Percentiles rank a stretch among this genome's conserved stretches.
phyloP scores from a whole-genome alignment of 805 yeast species.

The Nakazawaea peltata region DNA sequence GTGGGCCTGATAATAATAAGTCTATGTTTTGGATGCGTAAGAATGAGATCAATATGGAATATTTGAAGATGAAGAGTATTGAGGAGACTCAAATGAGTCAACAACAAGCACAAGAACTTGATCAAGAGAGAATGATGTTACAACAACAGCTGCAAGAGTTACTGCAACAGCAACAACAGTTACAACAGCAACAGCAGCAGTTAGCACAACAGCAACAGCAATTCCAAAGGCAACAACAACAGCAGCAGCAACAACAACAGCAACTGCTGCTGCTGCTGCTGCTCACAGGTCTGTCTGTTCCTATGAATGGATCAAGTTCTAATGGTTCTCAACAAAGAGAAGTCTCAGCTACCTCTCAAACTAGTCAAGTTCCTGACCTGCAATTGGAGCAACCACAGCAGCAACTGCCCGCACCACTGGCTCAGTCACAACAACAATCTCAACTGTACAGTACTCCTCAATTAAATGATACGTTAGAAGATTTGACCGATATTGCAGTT shows the following conservation, averaged over 20 bases:
- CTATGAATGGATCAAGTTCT: too few species aligned
- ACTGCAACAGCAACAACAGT: neutral
- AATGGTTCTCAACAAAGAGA: too few species aligned
- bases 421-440: neutral
- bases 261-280: constrained; percentile 2
- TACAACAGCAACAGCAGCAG: too few species aligned
- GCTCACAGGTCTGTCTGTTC: neutral
- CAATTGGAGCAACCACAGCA: too few species aligned
- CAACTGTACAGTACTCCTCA: constrained; percentile 3
- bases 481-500: constrained; percentile 11
- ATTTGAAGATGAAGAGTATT: constrained; percentile 19
- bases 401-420: neutral
- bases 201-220: constrained; percentile 1
- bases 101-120: constrained; percentile 11
- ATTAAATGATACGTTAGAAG: constrained; percentile 9
- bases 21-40: constrained; percentile 25
- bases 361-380: too few species aligned
- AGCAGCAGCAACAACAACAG: constrained; percentile 1
- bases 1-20: constrained; percentile 21
- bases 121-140: too few species aligned
- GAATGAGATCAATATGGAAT: constrained; percentile 16
- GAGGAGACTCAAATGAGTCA: constrained; percentile 13
- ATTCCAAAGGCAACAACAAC: neutral
- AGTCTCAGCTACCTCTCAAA: too few species aligned
- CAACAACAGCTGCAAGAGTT: constrained; percentile 9